Base-by-base conservation (phyloP, 495 filamentous ascomycete genomes). In the Sabuloglossum arenarium region DNA sequence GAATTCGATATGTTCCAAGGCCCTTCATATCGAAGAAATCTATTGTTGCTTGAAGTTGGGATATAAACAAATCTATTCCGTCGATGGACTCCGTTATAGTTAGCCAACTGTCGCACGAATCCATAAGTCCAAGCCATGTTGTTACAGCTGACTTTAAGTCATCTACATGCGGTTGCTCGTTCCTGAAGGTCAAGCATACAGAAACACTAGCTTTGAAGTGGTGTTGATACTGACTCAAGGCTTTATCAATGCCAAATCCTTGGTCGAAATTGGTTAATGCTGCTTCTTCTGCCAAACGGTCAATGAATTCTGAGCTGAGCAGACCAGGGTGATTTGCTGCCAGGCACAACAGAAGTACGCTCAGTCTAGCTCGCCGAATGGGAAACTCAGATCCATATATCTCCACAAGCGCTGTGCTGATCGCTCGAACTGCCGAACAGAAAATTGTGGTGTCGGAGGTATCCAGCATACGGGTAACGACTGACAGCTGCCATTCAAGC, bases 11-110 rank as follows among this genome's bases (percentile, higher is more conserved):
- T 10, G 61, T 54, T 58, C 71, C 75, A 11, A 77, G 67, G 1
- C 87, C 88, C 56, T 84, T 83, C 62, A 89, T 82, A 32, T 82
- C 81, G 1, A 86, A 73, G 61, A 85, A 93, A 55, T 94, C 84
- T 21, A 79, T 75, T n/a, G 88, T 62, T 1, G 79, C 74, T 57
- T 79, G 75, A 11, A 94, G 70, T 56, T 86, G 80, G 34, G 71
- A 61, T 11, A 84, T 57, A 54, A 80, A 77, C 23, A 74, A 72
- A 5, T 74, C 68, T 5, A 76, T 62, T 59, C 88, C 78, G 54
- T 85, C 79, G 34, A 94, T 64, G n/a, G 67, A 66, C 11, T 64
- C 62, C n/a, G 72, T 56, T 19, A 93, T 61, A 0, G 76, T 69
- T 10, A 69, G 61, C 63, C 67, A 72, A 46, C 75, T 71, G 21